Base-by-base conservation (phyloP, 345 rosid genomes). In the Combretum micranthum region DNA sequence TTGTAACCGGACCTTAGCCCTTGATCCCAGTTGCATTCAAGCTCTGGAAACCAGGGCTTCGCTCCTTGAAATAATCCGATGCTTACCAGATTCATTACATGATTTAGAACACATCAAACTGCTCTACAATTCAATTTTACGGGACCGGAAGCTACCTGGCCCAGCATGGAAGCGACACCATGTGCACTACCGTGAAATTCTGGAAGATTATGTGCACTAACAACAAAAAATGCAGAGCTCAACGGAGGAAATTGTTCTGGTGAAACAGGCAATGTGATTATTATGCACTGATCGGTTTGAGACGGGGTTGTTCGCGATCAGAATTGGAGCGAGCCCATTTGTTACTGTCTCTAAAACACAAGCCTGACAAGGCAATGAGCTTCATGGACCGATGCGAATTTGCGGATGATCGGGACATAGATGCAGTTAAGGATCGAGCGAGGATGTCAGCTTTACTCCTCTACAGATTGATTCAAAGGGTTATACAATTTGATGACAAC, bases 61-160 rank as follows among this genome's bases (percentile, higher is more conserved):
- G 1, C 89, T 93, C 52, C 69, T 85, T 1, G 99, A 93, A 60
- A 64, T 83, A 4, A 80, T 93, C 39, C 86, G 97, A 14, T 86
- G 99, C 75, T 71, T 81, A 50, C 94, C 99, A 0, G 99, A 93
- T 55, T 81, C 87, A 60, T 77, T 93, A 22, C 99, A 93, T 22
- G 99, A 93, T 57, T 83, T 93, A 2, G 99, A 93, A 50, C 99
- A 93, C 77, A 58, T 93, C 65, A 93, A 93, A 53, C 83, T 93
- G 15, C 64, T 93, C 6, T 93, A 82, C 71, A 93, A 93, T 71
- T 78, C 99, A 15, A 82, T 93, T 65, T 60, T 89, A 55, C 82
- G 99, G 0, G 93, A 88, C 13, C 61, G 96, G 68, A 89, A 87
- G 64, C 94, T 93, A 12, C 99, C 96, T 0, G 99, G 99, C 21